Evolutionary conservation across 2,329 filamentous ascomycete genomes (phyloP), one percentile per base, ranked within the genome.

Genomic region (Beauveria australis): DNA sequence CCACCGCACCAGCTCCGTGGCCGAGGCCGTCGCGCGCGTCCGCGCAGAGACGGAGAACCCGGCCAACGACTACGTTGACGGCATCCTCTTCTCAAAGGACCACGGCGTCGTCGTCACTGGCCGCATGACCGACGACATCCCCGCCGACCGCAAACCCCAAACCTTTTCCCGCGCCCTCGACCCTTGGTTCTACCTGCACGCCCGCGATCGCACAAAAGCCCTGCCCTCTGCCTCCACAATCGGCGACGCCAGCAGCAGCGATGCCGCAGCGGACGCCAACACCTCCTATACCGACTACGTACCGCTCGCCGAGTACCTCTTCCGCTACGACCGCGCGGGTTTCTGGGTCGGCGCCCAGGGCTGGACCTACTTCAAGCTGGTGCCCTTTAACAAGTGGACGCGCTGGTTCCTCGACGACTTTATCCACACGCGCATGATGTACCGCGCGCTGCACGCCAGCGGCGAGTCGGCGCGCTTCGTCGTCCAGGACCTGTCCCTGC

Each of bases 161-260:
- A 85, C 79, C 7, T 82, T 85, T 52, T 81, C 76, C 67, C 75
- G 79, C 33, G 78, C 85, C 5, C 76, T 77, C 66, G 88, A 92
- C 68, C 86, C 88, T 1, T 92, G 89, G 89, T 91, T 86, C 72
- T 92, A 91, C 69, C 77, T 92, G 62, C 88, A 91, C 69, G 88
- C 83, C 19, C 75, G 81, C 66, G 75, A 81, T 44, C 70, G 70
- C 62, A 81, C 75, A 16, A 55, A 69, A 62, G 16, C 59, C 62
- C 55, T 65, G 53, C 49, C 63, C 58, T 60, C 70, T 60, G 58
- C 68, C 6, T 61, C 67, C 12, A 43, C 64, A 7, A 19, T 56
- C 19, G 52, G 24, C 22, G 7, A 26, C 5, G 22, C n/a, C 54
- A 16, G n/a, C 18, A 6, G 3, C 54, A 28, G 19, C 43, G n/a